These are phyloP conservation scores for Populus hybrid DNA, from an alignment of 441 rosid genomes.

Conservation along the genomic window DNA sequence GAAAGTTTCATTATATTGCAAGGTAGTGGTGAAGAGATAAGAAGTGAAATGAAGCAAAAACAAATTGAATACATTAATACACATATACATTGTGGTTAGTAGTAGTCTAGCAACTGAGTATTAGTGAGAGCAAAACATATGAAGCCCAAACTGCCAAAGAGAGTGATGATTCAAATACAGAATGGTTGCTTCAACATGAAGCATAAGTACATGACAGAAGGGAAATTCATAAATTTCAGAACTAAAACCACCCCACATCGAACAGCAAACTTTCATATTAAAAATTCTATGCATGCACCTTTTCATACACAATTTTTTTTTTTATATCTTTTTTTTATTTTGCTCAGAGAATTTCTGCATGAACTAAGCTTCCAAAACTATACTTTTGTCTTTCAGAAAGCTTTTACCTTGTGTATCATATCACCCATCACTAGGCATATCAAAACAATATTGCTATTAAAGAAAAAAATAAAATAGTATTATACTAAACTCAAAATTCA, in stretches of 20 bases:
- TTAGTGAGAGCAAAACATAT: background rate
- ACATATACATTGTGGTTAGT: background rate
- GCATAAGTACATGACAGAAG: background rate
- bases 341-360: background rate
- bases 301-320: background rate
- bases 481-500: background rate
- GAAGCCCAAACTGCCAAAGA: background rate
- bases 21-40: background rate
- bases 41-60: background rate
- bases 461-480: background rate
- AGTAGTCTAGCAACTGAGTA: background rate
- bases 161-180: background rate
- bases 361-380: background rate
- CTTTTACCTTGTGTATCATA: background rate
- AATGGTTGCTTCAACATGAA: background rate
- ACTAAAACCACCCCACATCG: background rate
- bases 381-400: background rate
- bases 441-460: background rate
- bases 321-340: background rate
- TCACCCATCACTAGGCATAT: background rate
- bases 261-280: background rate
- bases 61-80: background rate
- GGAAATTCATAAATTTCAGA: background rate
- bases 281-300: background rate
- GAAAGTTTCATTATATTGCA: background rate